Percentiles rank a stretch among this genome's conserved stretches.
phyloP scores from a whole-genome alignment of 257 asterid genomes.

The Echium plantagineum region DNA sequence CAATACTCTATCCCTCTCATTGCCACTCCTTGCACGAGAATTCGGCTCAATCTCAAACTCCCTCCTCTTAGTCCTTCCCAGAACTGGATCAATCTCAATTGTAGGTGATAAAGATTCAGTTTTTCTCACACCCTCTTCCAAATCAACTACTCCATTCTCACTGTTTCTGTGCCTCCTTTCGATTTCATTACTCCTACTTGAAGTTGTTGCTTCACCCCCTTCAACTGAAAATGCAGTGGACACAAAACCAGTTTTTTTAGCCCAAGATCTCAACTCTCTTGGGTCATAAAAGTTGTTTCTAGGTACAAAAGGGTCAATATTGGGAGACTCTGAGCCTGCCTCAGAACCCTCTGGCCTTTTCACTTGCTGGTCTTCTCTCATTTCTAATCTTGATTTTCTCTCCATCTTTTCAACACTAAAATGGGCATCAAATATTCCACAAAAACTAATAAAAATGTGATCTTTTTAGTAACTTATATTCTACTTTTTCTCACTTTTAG shows the following conservation, averaged over 20 bases:
- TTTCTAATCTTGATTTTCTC: conserved; percentile 55
- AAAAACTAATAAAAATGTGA: conserved; percentile 9
- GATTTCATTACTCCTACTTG: conserved; percentile 27
- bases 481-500: background rate
- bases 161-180: conserved; percentile 12
- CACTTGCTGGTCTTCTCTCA: conserved; percentile 19
- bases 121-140: conserved; percentile 54
- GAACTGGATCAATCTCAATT: conserved; percentile 76
- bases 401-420: conserved; percentile 47
- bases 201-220: conserved; percentile 12
- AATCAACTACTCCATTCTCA: conserved; percentile 29
- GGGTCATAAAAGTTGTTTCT: conserved; percentile 55
- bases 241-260: conserved; percentile 89
- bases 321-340: conserved; percentile 40
- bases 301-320: conserved; percentile 73
- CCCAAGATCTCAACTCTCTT: conserved; percentile 91
- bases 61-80: conserved; percentile 65
- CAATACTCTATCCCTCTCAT: conserved; percentile 28
- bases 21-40: conserved; percentile 18
- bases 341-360: conserved; percentile 37
- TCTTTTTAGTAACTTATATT: background rate
- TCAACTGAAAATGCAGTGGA: conserved; percentile 68
- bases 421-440: conserved; percentile 16
- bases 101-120: conserved; percentile 62
- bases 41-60: conserved; percentile 54